phyloP scores from a whole-genome alignment of 257 asterid genomes.

The Capsicum baccatum region DNA sequence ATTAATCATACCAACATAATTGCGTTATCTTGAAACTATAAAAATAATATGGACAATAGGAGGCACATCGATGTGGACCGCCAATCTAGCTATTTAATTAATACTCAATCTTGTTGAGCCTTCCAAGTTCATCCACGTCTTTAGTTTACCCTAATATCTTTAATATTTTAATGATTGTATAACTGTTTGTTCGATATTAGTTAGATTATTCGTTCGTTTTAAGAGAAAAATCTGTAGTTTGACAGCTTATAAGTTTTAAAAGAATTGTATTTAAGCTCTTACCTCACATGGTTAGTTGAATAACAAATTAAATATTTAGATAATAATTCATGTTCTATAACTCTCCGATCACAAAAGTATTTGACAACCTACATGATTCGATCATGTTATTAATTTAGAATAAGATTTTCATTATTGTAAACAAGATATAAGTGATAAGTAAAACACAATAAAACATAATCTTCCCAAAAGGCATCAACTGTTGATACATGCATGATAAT shows the following conservation, averaged over 20 bases:
- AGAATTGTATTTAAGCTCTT: neutral
- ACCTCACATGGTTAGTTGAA: constrained; percentile 23
- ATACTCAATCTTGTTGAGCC: constrained; percentile 10
- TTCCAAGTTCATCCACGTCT: constrained; percentile 15
- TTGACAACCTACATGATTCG: constrained; percentile 20
- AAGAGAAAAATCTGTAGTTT: neutral
- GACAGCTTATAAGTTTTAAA: neutral
- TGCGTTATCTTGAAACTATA: constrained; percentile 15
- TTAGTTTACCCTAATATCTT: neutral
- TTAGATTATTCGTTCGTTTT: neutral
- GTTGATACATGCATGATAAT: constrained; percentile 16
- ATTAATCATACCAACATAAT: constrained; percentile 21
- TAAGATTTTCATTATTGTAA: neutral
- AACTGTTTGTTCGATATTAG: constrained; percentile 15
- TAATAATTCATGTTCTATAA: neutral
- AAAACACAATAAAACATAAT: constrained; percentile 6
- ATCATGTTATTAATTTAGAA: constrained; percentile 7
- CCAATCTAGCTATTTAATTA: neutral
- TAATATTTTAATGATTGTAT: neutral
- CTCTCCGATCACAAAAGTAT: neutral
- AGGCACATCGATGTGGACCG: neutral
- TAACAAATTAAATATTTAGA: neutral
- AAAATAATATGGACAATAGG: neutral
- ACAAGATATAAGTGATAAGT: neutral
- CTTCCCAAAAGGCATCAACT: constrained; percentile 18